Base-by-base conservation (phyloP, 306 rosid genomes). In the Inga laurina region DNA sequence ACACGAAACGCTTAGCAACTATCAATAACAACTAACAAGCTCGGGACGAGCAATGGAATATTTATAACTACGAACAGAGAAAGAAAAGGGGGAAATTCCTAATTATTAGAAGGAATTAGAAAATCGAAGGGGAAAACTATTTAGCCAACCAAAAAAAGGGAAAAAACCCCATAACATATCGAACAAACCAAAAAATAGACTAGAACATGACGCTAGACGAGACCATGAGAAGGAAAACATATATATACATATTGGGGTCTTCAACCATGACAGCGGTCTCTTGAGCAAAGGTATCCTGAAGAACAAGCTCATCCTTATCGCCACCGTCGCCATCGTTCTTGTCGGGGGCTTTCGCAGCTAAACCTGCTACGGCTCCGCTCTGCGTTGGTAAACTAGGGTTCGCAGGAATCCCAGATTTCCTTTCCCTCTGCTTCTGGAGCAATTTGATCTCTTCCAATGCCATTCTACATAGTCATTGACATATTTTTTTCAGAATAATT, bases 401-500 rank as follows among this genome's bases (percentile, higher is more conserved):
- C 22, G 98, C 97, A 7, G 94, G 88, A 54, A 96, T 89, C 64
- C 99, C 99, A 9, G 84, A 94, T 89, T 90, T 93, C 85, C 94
- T 91, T 83, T 92, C 94, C 88, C 99, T 82, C 89, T 92, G 99
- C 85, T 91, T 96, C 87, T 96, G 99, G 13, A 96, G 88, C 68
- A 96, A 93, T 82, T 88, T 96, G 39, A 96, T 92, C 88, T 96
- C 99, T 82, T 96, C 98, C 93, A 96, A 88, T 10, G 92, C 90
- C 93, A 94, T 89, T 70, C 99, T 90, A 84, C 69, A 44, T 21
- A 16, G 16, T 27, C 62, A 87, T 75, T 11, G 12, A 57, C 30
- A 57, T 52, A 14, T 21, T 10, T 66, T 48, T 34, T 35, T 41
- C 34, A 76, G 56, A 11, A 32, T 3, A 77, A 73, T 32, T 68